Evolutionary conservation across 2,329 filamentous ascomycete genomes (phyloP).

Genomic region (Microsporum ferrugineum): DNA sequence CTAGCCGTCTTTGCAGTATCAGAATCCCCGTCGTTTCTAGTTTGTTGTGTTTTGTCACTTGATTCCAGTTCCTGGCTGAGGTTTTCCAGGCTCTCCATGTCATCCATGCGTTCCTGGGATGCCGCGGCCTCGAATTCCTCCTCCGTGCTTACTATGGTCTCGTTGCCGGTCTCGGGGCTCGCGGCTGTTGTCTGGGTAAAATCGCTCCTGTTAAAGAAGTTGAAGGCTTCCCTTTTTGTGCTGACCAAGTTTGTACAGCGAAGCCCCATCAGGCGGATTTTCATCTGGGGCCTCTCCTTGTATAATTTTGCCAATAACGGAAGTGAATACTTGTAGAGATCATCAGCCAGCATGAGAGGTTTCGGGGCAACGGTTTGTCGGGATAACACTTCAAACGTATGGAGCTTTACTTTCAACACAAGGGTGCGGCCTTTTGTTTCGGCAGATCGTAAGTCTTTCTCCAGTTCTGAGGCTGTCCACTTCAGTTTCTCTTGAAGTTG

Average conservation of each 20-base stretch:
- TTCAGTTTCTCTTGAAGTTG: slow-evolving; percentile 66
- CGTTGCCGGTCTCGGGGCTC: neutral
- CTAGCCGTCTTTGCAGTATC: neutral
- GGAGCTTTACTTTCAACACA: slow-evolving; percentile 82
- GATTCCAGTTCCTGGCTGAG: slow-evolving; percentile 46
- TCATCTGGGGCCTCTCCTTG: slow-evolving; percentile 69
- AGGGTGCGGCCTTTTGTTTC: slow-evolving; percentile 84
- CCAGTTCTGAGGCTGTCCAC: slow-evolving; percentile 72
- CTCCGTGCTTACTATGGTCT: slow-evolving; percentile 5
- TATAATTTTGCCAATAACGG: slow-evolving; percentile 77
- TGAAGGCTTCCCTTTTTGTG: slow-evolving; percentile 65
- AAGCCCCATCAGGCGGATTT: slow-evolving; percentile 73
- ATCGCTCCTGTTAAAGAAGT: slow-evolving; percentile 67
- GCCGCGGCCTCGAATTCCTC: slow-evolving; percentile 32
- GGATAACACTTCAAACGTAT: slow-evolving; percentile 85
- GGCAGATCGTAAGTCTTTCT: slow-evolving; percentile 68
- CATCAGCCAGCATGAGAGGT: slow-evolving; percentile 60
- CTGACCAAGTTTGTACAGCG: slow-evolving; percentile 78
- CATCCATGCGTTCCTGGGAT: slow-evolving; percentile 48
- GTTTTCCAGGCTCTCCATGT: slow-evolving; percentile 50
- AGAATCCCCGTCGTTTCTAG: slow-evolving; percentile 20
- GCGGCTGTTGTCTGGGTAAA: neutral
- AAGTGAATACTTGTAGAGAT: slow-evolving; percentile 68
- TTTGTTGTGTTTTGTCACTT: slow-evolving; percentile 7
- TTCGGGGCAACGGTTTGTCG: slow-evolving; percentile 66